Evolutionary conservation across 495 filamentous ascomycete genomes (phyloP), one percentile per base, ranked within the genome.

Genomic region (Apodospora peruviana): DNA sequence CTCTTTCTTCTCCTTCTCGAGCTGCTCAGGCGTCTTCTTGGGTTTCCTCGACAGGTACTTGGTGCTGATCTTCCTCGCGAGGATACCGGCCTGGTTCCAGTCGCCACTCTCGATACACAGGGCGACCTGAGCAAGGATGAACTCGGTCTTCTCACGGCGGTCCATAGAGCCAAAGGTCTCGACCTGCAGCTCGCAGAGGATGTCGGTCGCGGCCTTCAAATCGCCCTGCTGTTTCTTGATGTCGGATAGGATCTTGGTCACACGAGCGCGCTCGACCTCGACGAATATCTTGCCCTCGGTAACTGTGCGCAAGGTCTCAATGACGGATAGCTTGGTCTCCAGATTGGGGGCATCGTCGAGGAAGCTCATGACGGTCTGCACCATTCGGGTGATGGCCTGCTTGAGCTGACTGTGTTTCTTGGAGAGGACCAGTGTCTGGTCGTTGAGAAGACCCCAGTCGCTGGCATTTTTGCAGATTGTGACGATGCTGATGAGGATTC

Each of bases 351-450:
- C 61, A 40, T 86, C 79, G 61, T 95, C 87, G 65, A 98, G 71
- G 66, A 96, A 96, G 39, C 71, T 76, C 88, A 98, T 95, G 45
- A 95, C 89, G 44, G 82, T 84, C 76, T 97, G 93, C 37, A 98
- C 93, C 93, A 98, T 98, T 77, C 90, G 91, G 55, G 93, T 97
- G 52, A 87, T 90, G 58, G 93, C 93, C 73, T 96, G 94, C 69
- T 96, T 96, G 69, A 98, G 91, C 73, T 98, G 93, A 58, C 90
- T 87, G 88, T 98, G 93, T 75, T 98, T 98, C 83, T 96, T 97
- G 52, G 91, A 96, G 40, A 97, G 81, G 40, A 96, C 77, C 43
- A 95, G 78, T 49, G 96, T 88, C 69, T 98, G 91, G 71, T 98
- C 93, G 62, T 94, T 97, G 59, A 98, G 79, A 52, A 97, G 71